These are phyloP conservation scores for Coprinopsis sp. DNA, from an alignment of 768 basidiomycete genomes.

Conservation along the genomic window DNA sequence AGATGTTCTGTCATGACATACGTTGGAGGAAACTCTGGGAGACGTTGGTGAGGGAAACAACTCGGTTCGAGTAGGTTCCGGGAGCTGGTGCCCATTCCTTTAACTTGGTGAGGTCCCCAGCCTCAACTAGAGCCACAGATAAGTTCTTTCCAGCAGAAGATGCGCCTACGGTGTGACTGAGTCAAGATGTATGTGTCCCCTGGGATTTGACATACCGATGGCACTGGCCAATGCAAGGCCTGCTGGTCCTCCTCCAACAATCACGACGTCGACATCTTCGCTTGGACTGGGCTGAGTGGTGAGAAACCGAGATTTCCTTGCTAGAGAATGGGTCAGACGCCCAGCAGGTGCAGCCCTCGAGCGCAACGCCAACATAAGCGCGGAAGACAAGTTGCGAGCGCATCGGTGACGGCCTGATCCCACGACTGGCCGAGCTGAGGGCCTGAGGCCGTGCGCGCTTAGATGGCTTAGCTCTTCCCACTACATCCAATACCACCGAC, in stretches of 20 bases:
- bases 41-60: constrained; percentile 78
- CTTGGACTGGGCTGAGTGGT: not conserved
- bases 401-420: too few species aligned
- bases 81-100: constrained; percentile 58
- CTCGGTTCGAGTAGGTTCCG: constrained; percentile 71
- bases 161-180: constrained; percentile 39
- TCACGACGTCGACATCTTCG: constrained; percentile 78
- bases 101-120: constrained; percentile 65
- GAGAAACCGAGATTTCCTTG: not conserved
- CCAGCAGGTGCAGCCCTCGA: not conserved
- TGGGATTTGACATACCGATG: constrained; percentile 49
- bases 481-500: not conserved
- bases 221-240: constrained; percentile 88
- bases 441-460: too few species aligned
- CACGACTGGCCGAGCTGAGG: too few species aligned
- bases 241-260: constrained; percentile 92
- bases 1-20: constrained; percentile 23
- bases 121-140: constrained; percentile 75
- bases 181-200: constrained; percentile 3
- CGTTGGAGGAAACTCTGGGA: constrained; percentile 66
- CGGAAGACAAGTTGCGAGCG: not conserved
- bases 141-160: constrained; percentile 46
- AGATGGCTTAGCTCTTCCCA: too few species aligned
- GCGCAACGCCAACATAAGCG: constrained; percentile 3
- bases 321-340: not conserved